Evolutionary conservation across 1,139 yeast genomes (phyloP).

Genomic region (Casaregolazyma lundiana): DNA sequence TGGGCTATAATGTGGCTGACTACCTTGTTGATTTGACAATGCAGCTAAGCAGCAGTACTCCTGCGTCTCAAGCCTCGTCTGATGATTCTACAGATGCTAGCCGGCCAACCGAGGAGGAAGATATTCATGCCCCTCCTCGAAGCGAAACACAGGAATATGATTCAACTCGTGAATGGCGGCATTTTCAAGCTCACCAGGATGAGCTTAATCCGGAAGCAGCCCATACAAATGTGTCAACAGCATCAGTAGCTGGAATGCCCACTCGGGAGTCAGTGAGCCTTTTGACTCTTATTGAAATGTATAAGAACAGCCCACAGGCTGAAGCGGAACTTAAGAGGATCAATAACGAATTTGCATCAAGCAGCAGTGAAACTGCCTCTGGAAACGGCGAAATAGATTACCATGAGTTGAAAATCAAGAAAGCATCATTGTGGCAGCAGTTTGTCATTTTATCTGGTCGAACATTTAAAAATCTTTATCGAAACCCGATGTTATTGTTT

Average conservation of each 20-base stretch:
- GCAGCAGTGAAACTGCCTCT: slow-evolving; percentile 24
- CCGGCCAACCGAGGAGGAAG: slow-evolving; percentile 30
- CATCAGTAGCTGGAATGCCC: not conserved
- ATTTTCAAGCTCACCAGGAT: slow-evolving; percentile 78
- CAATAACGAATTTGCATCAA: slow-evolving; percentile 16
- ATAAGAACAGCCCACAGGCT: slow-evolving; percentile 49
- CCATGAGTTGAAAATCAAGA: slow-evolving; percentile 25
- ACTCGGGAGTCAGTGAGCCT: slow-evolving; percentile 1
- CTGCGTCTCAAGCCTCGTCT: slow-evolving; percentile 12
- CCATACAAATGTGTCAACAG: slow-evolving; percentile 6
- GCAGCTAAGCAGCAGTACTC: slow-evolving; percentile 37
- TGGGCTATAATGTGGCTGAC: slow-evolving; percentile 90
- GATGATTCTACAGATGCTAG: slow-evolving; percentile 18
- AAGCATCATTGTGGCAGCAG: slow-evolving; percentile 61
- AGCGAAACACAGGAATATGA: slow-evolving; percentile 24
- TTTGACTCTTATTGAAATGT: slow-evolving; percentile 29
- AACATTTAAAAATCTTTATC: slow-evolving; percentile 84
- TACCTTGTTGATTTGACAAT: slow-evolving; percentile 87
- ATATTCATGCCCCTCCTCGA: slow-evolving; percentile 34
- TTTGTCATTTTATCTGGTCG: slow-evolving; percentile 69
- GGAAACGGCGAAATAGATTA: slow-evolving; percentile 3
- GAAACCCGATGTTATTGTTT: slow-evolving; percentile 80
- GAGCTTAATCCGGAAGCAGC: slow-evolving; percentile 43
- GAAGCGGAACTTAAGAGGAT: slow-evolving; percentile 50
- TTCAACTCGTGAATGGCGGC: slow-evolving; percentile 83